phyloP scores from a whole-genome alignment of 106 monocot species.

The Dioscorea dumetorum region DNA sequence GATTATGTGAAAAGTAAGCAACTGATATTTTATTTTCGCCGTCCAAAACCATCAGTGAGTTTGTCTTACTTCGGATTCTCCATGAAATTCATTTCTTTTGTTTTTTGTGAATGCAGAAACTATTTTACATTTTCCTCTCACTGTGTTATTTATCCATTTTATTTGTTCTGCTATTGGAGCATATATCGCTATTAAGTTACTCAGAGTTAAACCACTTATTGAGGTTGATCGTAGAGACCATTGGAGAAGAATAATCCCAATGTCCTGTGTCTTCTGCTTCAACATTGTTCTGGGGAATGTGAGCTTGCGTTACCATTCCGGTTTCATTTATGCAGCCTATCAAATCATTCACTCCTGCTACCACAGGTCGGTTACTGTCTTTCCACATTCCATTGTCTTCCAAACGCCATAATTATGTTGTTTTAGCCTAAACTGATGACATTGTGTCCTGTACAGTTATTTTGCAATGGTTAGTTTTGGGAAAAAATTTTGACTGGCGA shows the following conservation, averaged over 20 bases:
- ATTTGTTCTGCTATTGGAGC: conserved; percentile 94
- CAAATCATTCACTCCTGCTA: conserved; percentile 97
- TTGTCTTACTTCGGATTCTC: too few species aligned
- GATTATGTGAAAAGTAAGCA: too few species aligned
- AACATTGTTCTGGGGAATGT: conserved; percentile 97
- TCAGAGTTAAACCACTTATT: conserved; percentile 81
- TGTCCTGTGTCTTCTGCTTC: conserved; percentile 98
- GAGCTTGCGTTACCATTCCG: conserved; percentile 94
- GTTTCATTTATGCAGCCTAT: conserved; percentile 99
- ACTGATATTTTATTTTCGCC: too few species aligned
- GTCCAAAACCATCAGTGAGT: too few species aligned
- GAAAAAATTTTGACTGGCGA: conserved; percentile 73
- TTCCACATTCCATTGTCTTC: not conserved
- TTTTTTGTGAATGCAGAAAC: conserved; percentile 36
- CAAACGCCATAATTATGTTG: not conserved
- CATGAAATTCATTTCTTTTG: too few species aligned
- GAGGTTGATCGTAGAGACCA: conserved; percentile 83
- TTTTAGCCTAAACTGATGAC: not conserved
- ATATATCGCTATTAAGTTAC: conserved; percentile 66
- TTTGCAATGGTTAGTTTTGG: conserved; percentile 92
- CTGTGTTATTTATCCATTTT: conserved; percentile 89
- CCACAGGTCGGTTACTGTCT: conserved; percentile 56
- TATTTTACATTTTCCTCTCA: conserved; percentile 94
- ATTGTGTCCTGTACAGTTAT: conserved; percentile 40
- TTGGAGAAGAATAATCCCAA: conserved; percentile 98